Conservation (phyloP, 768 basidiomycete species). For the Mycena haematopus region DNA sequence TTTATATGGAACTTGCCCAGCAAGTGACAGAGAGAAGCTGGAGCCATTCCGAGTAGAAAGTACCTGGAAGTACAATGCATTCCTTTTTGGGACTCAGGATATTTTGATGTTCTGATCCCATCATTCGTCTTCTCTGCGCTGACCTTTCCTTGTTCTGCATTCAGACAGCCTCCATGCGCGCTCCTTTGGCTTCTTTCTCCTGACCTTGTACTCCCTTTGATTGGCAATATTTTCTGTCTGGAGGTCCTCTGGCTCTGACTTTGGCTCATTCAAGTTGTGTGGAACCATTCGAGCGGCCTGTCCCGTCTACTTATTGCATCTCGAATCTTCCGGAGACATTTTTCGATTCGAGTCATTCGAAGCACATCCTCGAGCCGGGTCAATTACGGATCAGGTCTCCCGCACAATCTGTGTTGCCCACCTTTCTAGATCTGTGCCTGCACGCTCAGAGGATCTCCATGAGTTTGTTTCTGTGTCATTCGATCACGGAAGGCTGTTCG, state of each 20-base stretch:
- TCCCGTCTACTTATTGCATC: neutral
- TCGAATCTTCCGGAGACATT: neutral
- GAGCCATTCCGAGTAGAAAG: too few relatives aligned
- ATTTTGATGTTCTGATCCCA: too few relatives aligned
- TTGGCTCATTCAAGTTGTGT: too few relatives aligned
- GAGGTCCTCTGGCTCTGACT: neutral
- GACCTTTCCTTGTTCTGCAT: conserved; percentile 6
- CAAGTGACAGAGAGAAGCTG: conserved; percentile 12
- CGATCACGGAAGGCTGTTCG: neutral
- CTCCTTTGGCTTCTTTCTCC: neutral
- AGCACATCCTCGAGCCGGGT: conserved; percentile 3
- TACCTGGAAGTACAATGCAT: conserved; percentile 9
- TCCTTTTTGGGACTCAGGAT: conserved; percentile 9
- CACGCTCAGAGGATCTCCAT: too few relatives aligned
- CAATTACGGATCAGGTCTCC: neutral
- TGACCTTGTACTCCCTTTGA: conserved; percentile 17
- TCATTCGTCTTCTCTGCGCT: neutral
- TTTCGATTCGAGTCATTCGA: neutral
- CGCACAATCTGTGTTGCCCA: neutral
- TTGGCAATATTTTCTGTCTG: neutral
- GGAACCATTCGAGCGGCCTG: neutral
- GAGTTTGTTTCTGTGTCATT: too few relatives aligned
- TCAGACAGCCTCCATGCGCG: conserved; percentile 11
- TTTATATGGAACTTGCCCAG: conserved; percentile 22
- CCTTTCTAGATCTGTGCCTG: neutral